These are phyloP conservation scores for Monilinia fructigena DNA, from an alignment of 2,329 filamentous ascomycete genomes.

Conservation along the genomic window DNA sequence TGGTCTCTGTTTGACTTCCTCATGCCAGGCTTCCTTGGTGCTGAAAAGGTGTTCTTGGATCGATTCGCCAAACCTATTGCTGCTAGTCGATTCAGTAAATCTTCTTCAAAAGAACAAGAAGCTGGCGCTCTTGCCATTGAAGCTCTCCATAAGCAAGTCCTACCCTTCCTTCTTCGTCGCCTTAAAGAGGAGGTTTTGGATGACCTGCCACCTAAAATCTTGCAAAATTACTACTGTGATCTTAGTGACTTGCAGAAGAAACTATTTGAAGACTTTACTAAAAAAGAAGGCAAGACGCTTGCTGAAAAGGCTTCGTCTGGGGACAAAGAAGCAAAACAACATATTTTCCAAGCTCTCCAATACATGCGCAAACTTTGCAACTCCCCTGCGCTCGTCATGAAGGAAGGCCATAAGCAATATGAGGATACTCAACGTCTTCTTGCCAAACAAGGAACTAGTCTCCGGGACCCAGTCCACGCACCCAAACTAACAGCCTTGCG, in stretches of 20 bases:
- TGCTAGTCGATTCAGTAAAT: slow-evolving; percentile 91
- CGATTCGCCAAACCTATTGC: slow-evolving; percentile 88
- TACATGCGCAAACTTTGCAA: slow-evolving; percentile 99
- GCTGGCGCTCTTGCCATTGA: slow-evolving; percentile 94
- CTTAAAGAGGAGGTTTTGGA: slow-evolving; percentile 97
- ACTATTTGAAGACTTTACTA: slow-evolving; percentile 94
- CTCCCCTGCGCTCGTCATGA: slow-evolving; percentile 93
- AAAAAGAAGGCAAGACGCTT: slow-evolving; percentile 87
- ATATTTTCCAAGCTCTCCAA: slow-evolving; percentile 98
- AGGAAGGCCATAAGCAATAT: slow-evolving; percentile 87
- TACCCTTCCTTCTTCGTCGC: slow-evolving; percentile 92
- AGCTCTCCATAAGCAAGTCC: slow-evolving; percentile 95
- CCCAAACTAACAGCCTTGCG: slow-evolving; percentile 88
- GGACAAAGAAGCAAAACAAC: slow-evolving; percentile 92
- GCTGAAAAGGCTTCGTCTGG: slow-evolving; percentile 78
- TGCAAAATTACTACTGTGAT: slow-evolving; percentile 99
- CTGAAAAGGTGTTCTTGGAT: slow-evolving; percentile 92
- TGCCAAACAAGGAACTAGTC: slow-evolving; percentile 71
- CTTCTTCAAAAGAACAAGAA: slow-evolving; percentile 97
- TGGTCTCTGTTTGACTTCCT: slow-evolving; percentile 99
- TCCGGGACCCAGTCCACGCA: slow-evolving; percentile 84
- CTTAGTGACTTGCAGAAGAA: slow-evolving; percentile 92
- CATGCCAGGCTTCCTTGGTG: slow-evolving; percentile 96
- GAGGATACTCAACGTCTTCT: slow-evolving; percentile 82
- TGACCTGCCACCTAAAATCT: slow-evolving; percentile 93